Conservation (phyloP, 306 rosid genomes). For the Crotalaria pallida region DNA sequence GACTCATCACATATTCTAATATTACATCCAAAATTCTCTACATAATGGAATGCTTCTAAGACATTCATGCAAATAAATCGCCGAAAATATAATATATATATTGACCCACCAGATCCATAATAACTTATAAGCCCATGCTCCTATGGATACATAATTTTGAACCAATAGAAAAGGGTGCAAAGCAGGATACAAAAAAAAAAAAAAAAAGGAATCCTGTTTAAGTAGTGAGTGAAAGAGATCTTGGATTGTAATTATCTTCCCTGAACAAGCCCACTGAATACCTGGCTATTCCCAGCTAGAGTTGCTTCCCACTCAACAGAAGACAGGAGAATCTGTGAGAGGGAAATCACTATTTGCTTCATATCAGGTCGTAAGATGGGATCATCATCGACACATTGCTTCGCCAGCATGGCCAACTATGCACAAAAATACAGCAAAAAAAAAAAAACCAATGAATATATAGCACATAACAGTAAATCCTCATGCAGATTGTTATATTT, state of each 20-base stretch:
- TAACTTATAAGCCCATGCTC: background rate
- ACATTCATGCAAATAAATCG: constrained; percentile 9
- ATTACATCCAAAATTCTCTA: constrained; percentile 28
- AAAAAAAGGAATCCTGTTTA: constrained; percentile 5
- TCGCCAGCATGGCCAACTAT: constrained; percentile 81
- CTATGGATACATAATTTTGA: constrained; percentile 19
- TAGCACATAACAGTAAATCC: background rate
- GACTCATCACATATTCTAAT: constrained; percentile 10
- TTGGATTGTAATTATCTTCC: constrained; percentile 62
- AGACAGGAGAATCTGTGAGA: constrained; percentile 86
- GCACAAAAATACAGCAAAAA: background rate
- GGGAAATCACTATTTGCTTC: constrained; percentile 79
- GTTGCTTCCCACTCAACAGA: constrained; percentile 99
- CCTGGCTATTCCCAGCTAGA: constrained; percentile 97
- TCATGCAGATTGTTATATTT: background rate
- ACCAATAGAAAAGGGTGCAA: background rate
- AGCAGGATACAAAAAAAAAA: constrained; percentile 4
- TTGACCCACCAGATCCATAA: constrained; percentile 13
- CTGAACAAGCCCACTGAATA: constrained; percentile 96
- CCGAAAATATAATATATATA: background rate
- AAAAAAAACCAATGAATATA: background rate
- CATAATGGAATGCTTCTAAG: background rate
- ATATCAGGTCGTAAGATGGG: constrained; percentile 88
- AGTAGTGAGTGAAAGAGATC: constrained; percentile 11
- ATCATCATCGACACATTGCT: constrained; percentile 95